phyloP scores from a whole-genome alignment of 2,329 filamentous ascomycete genomes.

The Akanthomyces lecanii region DNA sequence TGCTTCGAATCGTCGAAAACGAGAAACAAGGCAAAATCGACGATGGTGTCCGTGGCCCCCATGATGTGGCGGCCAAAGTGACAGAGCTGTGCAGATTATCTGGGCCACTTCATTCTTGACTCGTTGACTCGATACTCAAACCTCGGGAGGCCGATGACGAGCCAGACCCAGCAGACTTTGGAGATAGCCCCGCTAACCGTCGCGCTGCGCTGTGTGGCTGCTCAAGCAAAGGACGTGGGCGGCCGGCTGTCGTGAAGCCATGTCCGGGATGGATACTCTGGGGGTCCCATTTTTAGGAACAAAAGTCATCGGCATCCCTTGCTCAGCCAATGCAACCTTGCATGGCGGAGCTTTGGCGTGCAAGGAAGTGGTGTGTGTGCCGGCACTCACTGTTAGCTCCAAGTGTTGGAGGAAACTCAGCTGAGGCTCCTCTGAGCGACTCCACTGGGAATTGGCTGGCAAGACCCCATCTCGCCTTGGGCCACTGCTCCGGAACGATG shows the following conservation, averaged over 20 bases:
- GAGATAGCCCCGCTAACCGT: background rate
- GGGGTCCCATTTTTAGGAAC: background rate
- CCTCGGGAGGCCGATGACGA: background rate
- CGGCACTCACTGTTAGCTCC: background rate
- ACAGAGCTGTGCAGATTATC: background rate
- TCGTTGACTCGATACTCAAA: background rate
- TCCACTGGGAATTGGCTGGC: background rate
- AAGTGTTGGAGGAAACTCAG: background rate
- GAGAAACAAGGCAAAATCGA: background rate
- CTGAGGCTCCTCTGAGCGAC: constrained; percentile 7
- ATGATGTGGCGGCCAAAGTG: background rate
- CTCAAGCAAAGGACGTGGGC: background rate
- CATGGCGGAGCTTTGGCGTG: background rate
- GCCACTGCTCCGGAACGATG: background rate
- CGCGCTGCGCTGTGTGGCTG: background rate
- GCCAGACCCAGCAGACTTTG: background rate
- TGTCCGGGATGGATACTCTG: background rate
- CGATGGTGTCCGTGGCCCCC: background rate
- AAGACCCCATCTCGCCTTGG: background rate
- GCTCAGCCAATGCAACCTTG: background rate
- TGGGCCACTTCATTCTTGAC: background rate
- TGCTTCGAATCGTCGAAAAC: background rate
- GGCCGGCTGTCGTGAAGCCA: background rate
- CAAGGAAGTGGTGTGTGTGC: background rate
- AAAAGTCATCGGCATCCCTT: background rate